phyloP scores from a whole-genome alignment of 257 asterid genomes.

The Schizonepeta tenuifolia region DNA sequence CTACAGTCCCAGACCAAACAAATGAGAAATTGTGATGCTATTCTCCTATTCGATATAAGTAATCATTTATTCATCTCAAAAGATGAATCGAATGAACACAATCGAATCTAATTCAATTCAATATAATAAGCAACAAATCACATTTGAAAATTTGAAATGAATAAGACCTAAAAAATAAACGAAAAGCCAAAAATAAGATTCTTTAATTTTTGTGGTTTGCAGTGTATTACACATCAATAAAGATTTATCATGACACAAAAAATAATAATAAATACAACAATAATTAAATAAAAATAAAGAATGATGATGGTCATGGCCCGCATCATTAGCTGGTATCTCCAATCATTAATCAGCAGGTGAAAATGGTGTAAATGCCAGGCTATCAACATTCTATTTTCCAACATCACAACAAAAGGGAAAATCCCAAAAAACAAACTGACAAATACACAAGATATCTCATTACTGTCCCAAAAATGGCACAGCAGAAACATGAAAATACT shows the following conservation, averaged over 20 bases:
- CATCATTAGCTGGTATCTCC: constrained; percentile 42
- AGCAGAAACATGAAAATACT: constrained; percentile 11
- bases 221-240: too few species aligned
- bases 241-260: too few species aligned
- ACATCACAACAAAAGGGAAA: constrained; percentile 13
- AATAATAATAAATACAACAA: neutral
- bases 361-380: constrained; percentile 34
- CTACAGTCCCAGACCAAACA: too few species aligned
- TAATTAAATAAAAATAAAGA: constrained; percentile 26
- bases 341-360: constrained; percentile 39
- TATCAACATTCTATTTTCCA: constrained; percentile 17
- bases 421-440: constrained; percentile 12
- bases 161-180: neutral
- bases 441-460: constrained; percentile 22
- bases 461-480: neutral
- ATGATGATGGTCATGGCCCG: constrained; percentile 29
- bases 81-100: neutral
- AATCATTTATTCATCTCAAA: neutral
- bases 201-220: neutral
- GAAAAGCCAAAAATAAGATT: constrained; percentile 14
- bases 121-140: constrained; percentile 11
- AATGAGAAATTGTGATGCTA: neutral
- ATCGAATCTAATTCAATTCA: neutral
- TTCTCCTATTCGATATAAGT: neutral
- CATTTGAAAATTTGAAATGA: neutral